Evolutionary conservation across 352 stramenopile species (phyloP).

Genomic region (Globisporangium viniferum): DNA sequence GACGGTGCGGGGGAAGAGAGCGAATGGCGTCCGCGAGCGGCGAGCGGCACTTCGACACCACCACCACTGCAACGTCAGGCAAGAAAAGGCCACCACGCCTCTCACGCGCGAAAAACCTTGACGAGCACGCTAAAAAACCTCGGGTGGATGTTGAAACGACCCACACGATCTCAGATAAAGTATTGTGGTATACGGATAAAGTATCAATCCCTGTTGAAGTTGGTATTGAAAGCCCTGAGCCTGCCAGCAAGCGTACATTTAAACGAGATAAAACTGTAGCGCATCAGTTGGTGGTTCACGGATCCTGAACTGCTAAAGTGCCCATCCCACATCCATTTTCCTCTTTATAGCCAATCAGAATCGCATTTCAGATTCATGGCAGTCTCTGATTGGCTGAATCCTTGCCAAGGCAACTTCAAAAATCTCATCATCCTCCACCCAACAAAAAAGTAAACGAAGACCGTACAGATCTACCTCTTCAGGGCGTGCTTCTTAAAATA

Average conservation of each 20-base stretch:
- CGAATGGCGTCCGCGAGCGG: slow-evolving; percentile 2
- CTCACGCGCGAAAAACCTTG: background rate
- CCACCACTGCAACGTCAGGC: slow-evolving; percentile 8
- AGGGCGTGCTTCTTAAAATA: too few relatives aligned
- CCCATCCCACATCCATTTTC: background rate
- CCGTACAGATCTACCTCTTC: too few relatives aligned
- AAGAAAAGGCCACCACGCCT: slow-evolving; percentile 3
- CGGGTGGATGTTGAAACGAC: background rate
- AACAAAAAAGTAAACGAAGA: background rate
- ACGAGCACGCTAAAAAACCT: background rate
- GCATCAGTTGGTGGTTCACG: slow-evolving; percentile 4
- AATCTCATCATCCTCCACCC: slow-evolving; percentile 4
- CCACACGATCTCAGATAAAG: background rate
- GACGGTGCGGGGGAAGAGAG: slow-evolving; percentile 1
- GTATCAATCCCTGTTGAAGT: background rate
- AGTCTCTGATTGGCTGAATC: background rate
- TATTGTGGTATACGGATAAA: background rate
- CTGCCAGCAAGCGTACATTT: background rate
- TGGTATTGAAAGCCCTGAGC: background rate
- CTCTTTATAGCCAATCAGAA: slow-evolving; percentile 2
- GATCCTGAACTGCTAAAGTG: background rate
- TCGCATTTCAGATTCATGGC: too few relatives aligned
- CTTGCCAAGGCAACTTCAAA: slow-evolving; percentile 1
- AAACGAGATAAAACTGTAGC: background rate
- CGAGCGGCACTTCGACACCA: slow-evolving; percentile 6